Base-by-base conservation (phyloP, 2,329 filamentous ascomycete genomes). In the Aspergillus pseudotamarii region DNA sequence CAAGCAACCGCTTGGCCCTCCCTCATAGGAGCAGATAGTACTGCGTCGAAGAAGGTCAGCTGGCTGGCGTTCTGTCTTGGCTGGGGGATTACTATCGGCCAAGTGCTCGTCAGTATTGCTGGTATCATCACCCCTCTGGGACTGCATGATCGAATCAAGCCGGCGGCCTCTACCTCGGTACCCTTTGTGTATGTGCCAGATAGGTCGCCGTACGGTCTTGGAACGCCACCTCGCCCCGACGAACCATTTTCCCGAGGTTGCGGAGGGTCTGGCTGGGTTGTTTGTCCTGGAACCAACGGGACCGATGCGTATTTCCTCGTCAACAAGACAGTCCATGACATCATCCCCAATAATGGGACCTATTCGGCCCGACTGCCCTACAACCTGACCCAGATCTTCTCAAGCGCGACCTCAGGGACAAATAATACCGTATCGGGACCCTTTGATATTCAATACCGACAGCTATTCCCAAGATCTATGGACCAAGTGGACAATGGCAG, bases 91-190 rank as follows among this genome's bases (percentile, higher is more conserved):
- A 63, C 77, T 0, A 57, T 78, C 10, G 58, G 76, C 1, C 59
- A 76, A 4, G 32, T 76, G 21, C 58, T 82, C 11, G 70, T 79
- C 4, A 73, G 78, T 0, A 62, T 83, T 16, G 76, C 82, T 2
- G 77, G 80, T n/a, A 73, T 84, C 6, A 71, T 83, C 3, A 83
- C 82, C 0, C 82, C 82, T 0, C 69, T 84, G 5, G 82, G 82
- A 2, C 71, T 84, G 0, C 80, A 80, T 54, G 77, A 83, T n/a
- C 68, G 72, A 5, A 65, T 82, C 38, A 71, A 71, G 1, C 70
- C 70, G 1, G 58, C 61, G 2, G 30, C 59, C 0, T 61, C 70
- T 2, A 63, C 67, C 11, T 60, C 66, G 1, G 54, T 68, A 0
- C 34, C 68, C 9, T 83, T 84, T 61, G 32, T 71, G 23, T 83